Base-by-base conservation (phyloP, 768 basidiomycete genomes). In the Podaxis sp. region DNA sequence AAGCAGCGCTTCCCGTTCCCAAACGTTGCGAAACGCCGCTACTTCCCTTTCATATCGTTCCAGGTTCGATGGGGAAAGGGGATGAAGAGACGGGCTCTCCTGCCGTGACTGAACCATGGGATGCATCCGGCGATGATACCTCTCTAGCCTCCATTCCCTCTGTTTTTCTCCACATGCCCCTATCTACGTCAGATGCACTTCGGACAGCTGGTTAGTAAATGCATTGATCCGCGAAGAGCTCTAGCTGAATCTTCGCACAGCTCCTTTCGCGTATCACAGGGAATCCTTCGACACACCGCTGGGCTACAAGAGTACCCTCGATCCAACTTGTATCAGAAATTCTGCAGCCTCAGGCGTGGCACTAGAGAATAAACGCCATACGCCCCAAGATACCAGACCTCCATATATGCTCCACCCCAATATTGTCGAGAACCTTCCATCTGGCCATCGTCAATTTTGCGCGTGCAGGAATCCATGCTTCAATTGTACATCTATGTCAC, bases 11-110 rank as follows among this genome's bases (percentile, higher is more conserved):
- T 37, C 26, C 15, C 5, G 17, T n/a, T 28, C 59, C 50, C 24
- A 41, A 60, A 38, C 60, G 60, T 48, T 62, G 60, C 37, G 33
- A 41, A 13, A 62, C 53, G 17, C 60, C 60, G 5, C 37, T 62
- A 26, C 44, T 62, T n/a, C 60, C 60, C 4, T 55, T 62, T 38
- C 60, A 62, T 48, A 8, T 15, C 5, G 40, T 62, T 48, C 60
- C 60, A 13, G 33, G 44, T 37, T 24, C 41, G 7, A 15, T 15
- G 10, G 26, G 12, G 5, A 41, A 48, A 7, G 53, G 48, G 12
- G 60, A n/a, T 11, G 28, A 44, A 1, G 33, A 8, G 52, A 10
- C 17, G 28, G 17, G 15, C 3, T 17, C 52, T 15, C 17, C 30
- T 30, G 24, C 30, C 33, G 40, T 15, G 28, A 5, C 11, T 46